Evolutionary conservation across 768 basidiomycete species (phyloP).

Genomic region (Lyophyllum atratum): DNA sequence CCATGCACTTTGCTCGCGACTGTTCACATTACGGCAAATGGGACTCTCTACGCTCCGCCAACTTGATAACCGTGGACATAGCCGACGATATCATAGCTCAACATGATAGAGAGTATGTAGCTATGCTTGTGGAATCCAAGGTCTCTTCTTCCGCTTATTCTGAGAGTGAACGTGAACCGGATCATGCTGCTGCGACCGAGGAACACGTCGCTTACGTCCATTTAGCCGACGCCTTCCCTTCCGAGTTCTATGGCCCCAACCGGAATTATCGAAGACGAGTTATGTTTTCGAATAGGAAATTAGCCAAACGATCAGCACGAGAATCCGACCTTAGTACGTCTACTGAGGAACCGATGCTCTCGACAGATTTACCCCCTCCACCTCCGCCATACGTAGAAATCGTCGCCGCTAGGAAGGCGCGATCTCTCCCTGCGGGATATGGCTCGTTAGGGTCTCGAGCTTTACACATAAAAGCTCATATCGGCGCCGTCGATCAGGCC

Average conservation of each 20-base stretch:
- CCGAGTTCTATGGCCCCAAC: background rate
- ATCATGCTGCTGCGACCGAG: no score
- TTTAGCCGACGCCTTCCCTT: background rate
- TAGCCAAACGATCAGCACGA: no score
- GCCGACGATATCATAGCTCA: background rate
- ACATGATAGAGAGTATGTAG: slow-evolving; percentile 14
- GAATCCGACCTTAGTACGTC: no score
- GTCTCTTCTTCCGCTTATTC: slow-evolving; percentile 4
- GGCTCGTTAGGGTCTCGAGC: background rate
- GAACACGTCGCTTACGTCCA: background rate
- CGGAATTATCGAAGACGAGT: background rate
- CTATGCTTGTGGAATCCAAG: slow-evolving; percentile 16
- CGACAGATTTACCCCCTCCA: background rate
- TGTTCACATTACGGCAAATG: slow-evolving; percentile 22
- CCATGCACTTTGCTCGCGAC: slow-evolving; percentile 19
- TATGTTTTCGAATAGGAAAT: background rate
- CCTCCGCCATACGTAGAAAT: background rate
- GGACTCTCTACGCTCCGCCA: slow-evolving; percentile 5
- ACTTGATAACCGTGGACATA: background rate
- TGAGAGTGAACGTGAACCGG: background rate
- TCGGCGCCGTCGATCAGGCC: background rate
- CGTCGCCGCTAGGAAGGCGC: background rate
- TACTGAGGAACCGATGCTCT: no score
- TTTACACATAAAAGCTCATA: background rate
- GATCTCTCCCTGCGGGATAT: background rate